Base-by-base conservation (phyloP, 2,329 filamentous ascomycete species). In the Dendryphion nanum region DNA sequence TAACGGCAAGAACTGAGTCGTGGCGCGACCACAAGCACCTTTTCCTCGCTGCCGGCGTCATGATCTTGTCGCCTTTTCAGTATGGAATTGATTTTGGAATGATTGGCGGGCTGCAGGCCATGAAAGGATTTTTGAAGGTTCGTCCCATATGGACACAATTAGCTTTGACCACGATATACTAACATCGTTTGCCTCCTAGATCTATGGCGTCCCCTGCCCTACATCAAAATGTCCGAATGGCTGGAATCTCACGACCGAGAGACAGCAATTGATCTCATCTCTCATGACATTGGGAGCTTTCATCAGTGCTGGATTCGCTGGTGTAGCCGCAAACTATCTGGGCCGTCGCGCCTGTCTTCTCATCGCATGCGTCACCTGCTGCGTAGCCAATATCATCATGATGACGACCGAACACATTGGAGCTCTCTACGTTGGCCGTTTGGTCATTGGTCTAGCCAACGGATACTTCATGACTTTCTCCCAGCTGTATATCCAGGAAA, bases 391-490 rank as follows among this genome's bases (percentile, higher is more conserved):
- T 44, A 62, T 78, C 14, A 68, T 79, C 49, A 80, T 80, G 77
- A 79, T 80, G 75, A 67, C 71, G 3, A 78, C 75, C 0, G 70
- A 66, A 5, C 56, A 64, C 38, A 77, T 81, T 24, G 74, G 67
- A 13, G 74, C 70, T 1, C 69, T 81, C 4, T 80, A 81, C 40
- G 68, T 70, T 17, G 77, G 75, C 7, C 71, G 77, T 24, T 58
- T 80, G 5, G 53, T 80, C 13, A 76, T 79, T 38, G 78, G 78
- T 2, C 41, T 80, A 4, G 73, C 75, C 5, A 79, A 79, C 48
- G 77, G 76, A 3, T 72, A 77, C 49, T 73, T 78, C 53, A 61
- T 79, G 75, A 78, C 75, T 2, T 79, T 74, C 42, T 68, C 70
- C 1, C 73, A 75, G 40, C 55, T 76, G 0, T 75, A 73, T 44